These are phyloP conservation scores for Auriscalpium orientale DNA, from an alignment of 768 basidiomycete genomes.

Conservation along the genomic window DNA sequence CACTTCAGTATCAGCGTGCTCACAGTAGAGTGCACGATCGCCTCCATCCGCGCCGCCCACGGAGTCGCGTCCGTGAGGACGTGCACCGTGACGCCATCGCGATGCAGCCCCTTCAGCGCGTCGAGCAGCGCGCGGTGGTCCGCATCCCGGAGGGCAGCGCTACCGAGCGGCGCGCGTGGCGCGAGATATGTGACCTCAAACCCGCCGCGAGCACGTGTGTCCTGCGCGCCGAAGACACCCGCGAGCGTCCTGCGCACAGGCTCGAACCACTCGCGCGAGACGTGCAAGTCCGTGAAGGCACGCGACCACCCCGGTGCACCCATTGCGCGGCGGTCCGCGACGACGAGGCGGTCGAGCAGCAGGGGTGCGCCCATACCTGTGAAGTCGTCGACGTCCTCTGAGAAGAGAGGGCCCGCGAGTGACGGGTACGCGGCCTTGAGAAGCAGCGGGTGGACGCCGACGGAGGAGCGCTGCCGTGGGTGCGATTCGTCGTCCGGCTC, in stretches of 20 bases:
- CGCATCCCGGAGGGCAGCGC: constrained; percentile 41
- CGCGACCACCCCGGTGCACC: constrained; percentile 7
- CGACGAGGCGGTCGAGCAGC: constrained; percentile 65
- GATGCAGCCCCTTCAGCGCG: constrained; percentile 45
- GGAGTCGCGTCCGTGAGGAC: constrained; percentile 7
- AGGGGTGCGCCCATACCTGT: constrained; percentile 60
- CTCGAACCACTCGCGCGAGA: constrained; percentile 29
- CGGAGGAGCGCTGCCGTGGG: constrained; percentile 27
- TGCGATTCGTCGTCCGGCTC: constrained; percentile 20
- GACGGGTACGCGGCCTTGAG: constrained; percentile 68
- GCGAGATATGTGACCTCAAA: constrained; percentile 62
- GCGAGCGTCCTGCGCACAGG: constrained; percentile 39
- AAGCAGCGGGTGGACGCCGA: constrained; percentile 15
- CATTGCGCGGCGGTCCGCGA: constrained; percentile 74
- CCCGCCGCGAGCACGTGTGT: constrained; percentile 21
- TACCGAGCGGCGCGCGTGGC: constrained; percentile 41
- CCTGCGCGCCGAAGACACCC: constrained; percentile 32
- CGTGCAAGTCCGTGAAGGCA: constrained; percentile 17
- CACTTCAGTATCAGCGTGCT: neutral
- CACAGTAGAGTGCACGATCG: constrained; percentile 12
- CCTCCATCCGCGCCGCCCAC: constrained; percentile 12
- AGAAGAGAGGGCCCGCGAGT: constrained; percentile 51
- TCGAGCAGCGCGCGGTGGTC: constrained; percentile 57
- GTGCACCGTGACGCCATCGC: constrained; percentile 3
- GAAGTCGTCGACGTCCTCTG: constrained; percentile 75